These are phyloP conservation scores for Eragrostis curvula DNA, from an alignment of 176 grass and related monocot species.

Conservation along the genomic window DNA sequence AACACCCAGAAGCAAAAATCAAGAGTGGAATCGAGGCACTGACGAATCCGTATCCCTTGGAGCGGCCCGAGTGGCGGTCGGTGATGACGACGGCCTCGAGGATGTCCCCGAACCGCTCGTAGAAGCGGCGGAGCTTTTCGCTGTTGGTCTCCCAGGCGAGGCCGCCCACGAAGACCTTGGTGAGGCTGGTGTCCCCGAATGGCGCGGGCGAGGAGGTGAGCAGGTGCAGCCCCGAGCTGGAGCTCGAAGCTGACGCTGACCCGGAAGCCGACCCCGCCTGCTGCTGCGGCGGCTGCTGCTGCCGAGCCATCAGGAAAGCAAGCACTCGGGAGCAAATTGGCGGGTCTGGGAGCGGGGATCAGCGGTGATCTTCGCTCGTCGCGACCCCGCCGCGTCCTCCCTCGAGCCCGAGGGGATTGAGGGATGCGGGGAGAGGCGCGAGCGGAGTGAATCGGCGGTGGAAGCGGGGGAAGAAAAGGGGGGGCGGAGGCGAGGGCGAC, in stretches of 20 bases:
- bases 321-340: slow-evolving; percentile 20
- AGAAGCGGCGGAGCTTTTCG: slow-evolving; percentile 77
- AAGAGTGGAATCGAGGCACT: slow-evolving; percentile 41
- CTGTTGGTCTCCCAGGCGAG: slow-evolving; percentile 98
- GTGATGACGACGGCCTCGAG: slow-evolving; percentile 96
- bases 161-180: slow-evolving; percentile 96
- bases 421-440: not conserved
- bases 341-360: not conserved
- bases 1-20: slow-evolving; percentile 16
- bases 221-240: slow-evolving; percentile 85
- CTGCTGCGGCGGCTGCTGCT: slow-evolving; percentile 63
- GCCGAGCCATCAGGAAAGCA: slow-evolving; percentile 36
- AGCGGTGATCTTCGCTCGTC: slow-evolving; percentile 12
- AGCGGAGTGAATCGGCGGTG: slow-evolving; percentile 36
- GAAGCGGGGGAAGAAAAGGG: slow-evolving; percentile 23
- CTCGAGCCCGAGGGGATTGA: slow-evolving; percentile 14
- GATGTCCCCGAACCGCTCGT: slow-evolving; percentile 84
- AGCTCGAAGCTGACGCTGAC: slow-evolving; percentile 97
- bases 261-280: slow-evolving; percentile 77
- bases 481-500: slow-evolving; percentile 4
- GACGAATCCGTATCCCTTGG: slow-evolving; percentile 97
- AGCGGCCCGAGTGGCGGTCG: slow-evolving; percentile 88
- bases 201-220: slow-evolving; percentile 70
- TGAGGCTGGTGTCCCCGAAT: slow-evolving; percentile 94
- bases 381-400: slow-evolving; percentile 19